Evolutionary conservation across 164 flowering plant genomes (phyloP).

Genomic region (Dillenia turbinata): DNA sequence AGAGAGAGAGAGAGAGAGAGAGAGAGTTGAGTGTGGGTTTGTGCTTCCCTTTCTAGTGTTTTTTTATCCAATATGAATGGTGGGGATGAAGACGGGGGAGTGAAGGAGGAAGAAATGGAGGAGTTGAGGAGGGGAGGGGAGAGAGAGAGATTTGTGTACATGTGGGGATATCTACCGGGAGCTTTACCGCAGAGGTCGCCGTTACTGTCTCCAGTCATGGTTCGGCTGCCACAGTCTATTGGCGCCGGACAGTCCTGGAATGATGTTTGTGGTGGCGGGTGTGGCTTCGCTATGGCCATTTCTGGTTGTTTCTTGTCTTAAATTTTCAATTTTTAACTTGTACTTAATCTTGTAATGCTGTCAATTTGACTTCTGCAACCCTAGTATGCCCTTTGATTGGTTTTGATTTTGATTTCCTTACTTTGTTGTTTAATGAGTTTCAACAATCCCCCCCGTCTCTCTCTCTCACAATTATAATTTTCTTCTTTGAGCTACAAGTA

Average conservation of each 20-base stretch:
- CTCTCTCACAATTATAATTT: too few relatives aligned
- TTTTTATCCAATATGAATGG: constrained; percentile 28
- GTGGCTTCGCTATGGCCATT: constrained; percentile 93
- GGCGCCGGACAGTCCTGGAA: constrained; percentile 39
- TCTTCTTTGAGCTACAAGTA: too few relatives aligned
- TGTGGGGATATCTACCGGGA: constrained; percentile 98
- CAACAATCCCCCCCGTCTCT: too few relatives aligned
- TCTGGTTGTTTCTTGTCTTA: constrained; percentile 41
- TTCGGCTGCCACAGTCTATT: constrained; percentile 37
- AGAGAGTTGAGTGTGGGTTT: not conserved
- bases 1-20: too few relatives aligned
- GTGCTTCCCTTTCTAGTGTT: not conserved
- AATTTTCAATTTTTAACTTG: not conserved
- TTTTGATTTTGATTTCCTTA: not conserved
- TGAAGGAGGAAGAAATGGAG: constrained; percentile 14
- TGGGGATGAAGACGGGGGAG: constrained; percentile 5
- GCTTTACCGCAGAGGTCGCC: constrained; percentile 81
- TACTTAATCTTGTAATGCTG: not conserved
- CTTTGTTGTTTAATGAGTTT: not conserved
- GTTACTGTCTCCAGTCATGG: constrained; percentile 56
- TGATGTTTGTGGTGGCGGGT: constrained; percentile 95
- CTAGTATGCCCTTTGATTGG: not conserved
- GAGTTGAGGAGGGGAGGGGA: constrained; percentile 14
- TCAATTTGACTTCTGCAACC: not conserved
- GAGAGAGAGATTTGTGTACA: constrained; percentile 41